Base-by-base conservation (phyloP, 2,329 filamentous ascomycete species). In the Penicillium sp. region DNA sequence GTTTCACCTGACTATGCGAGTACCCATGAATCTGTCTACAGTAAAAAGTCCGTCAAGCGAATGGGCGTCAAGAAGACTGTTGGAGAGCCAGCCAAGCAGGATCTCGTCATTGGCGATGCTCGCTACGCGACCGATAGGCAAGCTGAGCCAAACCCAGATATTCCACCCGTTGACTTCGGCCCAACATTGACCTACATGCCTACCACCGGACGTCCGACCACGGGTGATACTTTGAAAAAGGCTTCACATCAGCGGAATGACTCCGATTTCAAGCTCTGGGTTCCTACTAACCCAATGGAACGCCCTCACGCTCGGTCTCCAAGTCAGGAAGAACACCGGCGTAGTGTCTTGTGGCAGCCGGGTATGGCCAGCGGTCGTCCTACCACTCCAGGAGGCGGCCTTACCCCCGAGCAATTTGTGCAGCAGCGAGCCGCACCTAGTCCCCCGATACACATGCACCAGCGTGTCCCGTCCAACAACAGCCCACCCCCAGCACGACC, bases 91-190 rank as follows among this genome's bases (percentile, higher is more conserved):
- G 68, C 78, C n/a, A 71, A 71, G 59, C 78, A 75, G 43, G 74
- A 76, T 38, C 69, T 80, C 61, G 78, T 78, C 50, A 80, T 81
- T 55, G 79, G 81, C 15, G 81, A 83, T 69, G 75, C 75, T 60
- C 79, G 72, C 60, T 81, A 81, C 64, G 67, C 72, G 50, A 67
- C 75, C 48, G 71, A 75, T 43, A 71, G 76, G 39, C 63, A 71
- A 17, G 48, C 64, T 22, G 70, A 69, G 35, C 64, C 71, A 39
- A 78, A 79, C 14, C 81, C 84, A 25, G 82, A 86, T 58, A 87
- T 96, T 61, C 91, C 91, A 0, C 78, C 83, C 4, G 85, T 96
- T 63, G 88, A 97, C 73, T 97, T 97, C 76, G 94, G 94, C 0
- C 91, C 89, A 5, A 96, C 93, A 0, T 79, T 91, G 67, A 88